A percentile compares a stretch with the other conserved stretches of the same genome.
Evolutionary conservation across 75 land plant species (phyloP).

Genomic region (Picea sitchensis): DNA sequence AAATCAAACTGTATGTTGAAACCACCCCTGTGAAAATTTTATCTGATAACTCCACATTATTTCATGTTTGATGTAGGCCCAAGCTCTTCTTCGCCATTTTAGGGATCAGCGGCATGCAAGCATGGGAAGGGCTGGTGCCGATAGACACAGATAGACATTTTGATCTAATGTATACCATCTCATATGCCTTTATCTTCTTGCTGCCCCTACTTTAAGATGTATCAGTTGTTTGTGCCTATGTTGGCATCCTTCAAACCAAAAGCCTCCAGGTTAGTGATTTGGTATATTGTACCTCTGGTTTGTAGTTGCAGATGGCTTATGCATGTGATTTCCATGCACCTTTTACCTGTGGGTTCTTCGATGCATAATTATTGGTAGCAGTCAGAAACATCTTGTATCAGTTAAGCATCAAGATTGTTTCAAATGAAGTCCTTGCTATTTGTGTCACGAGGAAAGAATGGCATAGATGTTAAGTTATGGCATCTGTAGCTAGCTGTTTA

Average conservation of each 20-base stretch:
- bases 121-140: slow-evolving; percentile 43
- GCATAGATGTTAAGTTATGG: slow-evolving; percentile 9
- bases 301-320: not conserved
- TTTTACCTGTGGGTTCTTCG: not conserved
- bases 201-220: not conserved
- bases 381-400: slow-evolving; percentile 6
- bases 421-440: not conserved
- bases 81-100: slow-evolving; percentile 79
- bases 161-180: slow-evolving; percentile 2
- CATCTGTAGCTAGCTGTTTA: not conserved
- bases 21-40: not conserved
- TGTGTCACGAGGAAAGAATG: not conserved
- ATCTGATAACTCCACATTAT: not conserved
- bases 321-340: not conserved
- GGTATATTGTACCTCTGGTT: slow-evolving; percentile 6
- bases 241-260: not conserved
- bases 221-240: not conserved
- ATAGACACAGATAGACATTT: slow-evolving; percentile 12
- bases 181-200: not conserved
- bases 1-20: not conserved
- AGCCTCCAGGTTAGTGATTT: not conserved
- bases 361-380: not conserved
- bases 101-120: slow-evolving; percentile 81
- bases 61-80: slow-evolving; percentile 47
- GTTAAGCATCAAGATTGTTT: not conserved